Evolutionary conservation across 768 basidiomycete genomes (phyloP).

Genomic region (Hygrocybe punicea): DNA sequence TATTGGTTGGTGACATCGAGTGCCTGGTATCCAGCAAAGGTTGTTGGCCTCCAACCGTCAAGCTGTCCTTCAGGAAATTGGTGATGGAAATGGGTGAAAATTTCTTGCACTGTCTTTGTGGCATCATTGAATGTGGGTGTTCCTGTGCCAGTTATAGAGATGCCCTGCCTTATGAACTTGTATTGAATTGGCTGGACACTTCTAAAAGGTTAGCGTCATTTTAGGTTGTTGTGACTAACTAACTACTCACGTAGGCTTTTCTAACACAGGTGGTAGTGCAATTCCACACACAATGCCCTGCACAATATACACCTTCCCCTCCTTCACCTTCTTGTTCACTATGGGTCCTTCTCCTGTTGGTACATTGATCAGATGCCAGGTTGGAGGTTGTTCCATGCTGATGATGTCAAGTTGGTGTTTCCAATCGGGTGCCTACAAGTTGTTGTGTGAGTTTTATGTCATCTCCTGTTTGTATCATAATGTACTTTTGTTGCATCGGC

Average conservation of each 20-base stretch:
- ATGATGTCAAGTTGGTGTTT: background rate
- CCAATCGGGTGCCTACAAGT: background rate
- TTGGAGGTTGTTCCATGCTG: background rate
- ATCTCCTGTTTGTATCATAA: no score
- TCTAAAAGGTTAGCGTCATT: background rate
- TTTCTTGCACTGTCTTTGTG: background rate
- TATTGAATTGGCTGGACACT: background rate
- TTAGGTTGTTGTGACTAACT: background rate
- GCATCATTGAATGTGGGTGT: background rate
- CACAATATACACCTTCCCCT: background rate
- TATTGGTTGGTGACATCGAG: background rate
- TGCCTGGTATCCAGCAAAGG: background rate
- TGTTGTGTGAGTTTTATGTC: background rate
- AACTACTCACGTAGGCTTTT: background rate
- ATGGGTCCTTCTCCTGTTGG: background rate
- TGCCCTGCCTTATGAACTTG: background rate
- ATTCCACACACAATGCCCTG: background rate
- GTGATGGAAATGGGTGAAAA: background rate
- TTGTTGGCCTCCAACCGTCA: background rate
- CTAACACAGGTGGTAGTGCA: background rate
- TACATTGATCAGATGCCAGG: background rate
- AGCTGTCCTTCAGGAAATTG: background rate
- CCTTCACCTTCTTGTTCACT: background rate
- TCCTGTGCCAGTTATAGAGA: background rate
- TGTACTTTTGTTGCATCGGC: background rate